Percentiles rank a stretch among this genome's conserved stretches.
Conservation (phyloP, 116 monocot species). For the Phalaenopsis hybrid region DNA sequence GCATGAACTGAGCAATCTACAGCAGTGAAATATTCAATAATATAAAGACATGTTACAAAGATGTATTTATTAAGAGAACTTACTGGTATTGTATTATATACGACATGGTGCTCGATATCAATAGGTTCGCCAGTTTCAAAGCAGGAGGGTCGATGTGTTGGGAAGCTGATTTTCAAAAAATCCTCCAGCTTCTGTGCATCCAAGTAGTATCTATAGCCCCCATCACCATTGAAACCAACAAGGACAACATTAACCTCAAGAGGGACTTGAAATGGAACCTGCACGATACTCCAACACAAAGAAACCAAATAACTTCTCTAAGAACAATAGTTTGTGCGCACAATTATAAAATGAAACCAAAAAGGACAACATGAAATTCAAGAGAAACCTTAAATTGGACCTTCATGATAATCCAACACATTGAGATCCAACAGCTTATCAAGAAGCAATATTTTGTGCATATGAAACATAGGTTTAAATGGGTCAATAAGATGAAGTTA, state of each 20-base stretch:
- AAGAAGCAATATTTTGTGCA: neutral
- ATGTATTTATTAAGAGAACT: slow-evolving; percentile 14
- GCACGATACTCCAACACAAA: slow-evolving; percentile 9
- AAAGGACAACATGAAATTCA: neutral
- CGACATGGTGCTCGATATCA: slow-evolving; percentile 90
- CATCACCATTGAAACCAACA: slow-evolving; percentile 80
- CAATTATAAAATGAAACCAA: neutral
- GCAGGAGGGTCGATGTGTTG: slow-evolving; percentile 82
- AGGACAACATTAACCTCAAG: slow-evolving; percentile 89
- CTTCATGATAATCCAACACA: neutral
- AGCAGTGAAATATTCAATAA: neutral
- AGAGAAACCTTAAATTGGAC: neutral
- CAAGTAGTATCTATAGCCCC: slow-evolving; percentile 68
- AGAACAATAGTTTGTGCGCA: neutral
- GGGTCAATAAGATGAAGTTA: neutral
- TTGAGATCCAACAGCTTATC: neutral
- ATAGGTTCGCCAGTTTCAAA: slow-evolving; percentile 93
- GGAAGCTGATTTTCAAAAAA: slow-evolving; percentile 66
- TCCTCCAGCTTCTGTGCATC: slow-evolving; percentile 68
- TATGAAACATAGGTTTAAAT: neutral
- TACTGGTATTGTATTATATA: slow-evolving; percentile 81
- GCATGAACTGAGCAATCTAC: neutral
- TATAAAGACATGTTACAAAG: neutral
- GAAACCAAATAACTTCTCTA: neutral
- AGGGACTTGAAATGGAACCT: slow-evolving; percentile 98